These are phyloP conservation scores for Leccinum variicolor DNA, from an alignment of 768 basidiomycete species.

Conservation along the genomic window DNA sequence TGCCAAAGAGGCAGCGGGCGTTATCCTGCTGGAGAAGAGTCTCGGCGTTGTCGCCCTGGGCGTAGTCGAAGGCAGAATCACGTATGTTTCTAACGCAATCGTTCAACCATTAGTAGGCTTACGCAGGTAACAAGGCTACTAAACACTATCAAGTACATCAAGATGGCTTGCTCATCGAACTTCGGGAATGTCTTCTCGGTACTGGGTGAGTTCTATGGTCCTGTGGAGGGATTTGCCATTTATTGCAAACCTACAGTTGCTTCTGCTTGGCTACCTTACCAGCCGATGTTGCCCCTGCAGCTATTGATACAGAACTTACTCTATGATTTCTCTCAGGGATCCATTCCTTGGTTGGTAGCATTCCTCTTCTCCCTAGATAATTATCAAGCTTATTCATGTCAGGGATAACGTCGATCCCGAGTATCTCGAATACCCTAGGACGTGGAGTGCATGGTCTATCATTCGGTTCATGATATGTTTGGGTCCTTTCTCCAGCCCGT, in stretches of 20 bases:
- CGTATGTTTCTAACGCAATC: slow-evolving; percentile 18
- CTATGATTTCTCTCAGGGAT: slow-evolving; percentile 36
- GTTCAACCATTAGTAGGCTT: slow-evolving; percentile 1
- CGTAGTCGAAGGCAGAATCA: slow-evolving; percentile 32
- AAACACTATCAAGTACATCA: slow-evolving; percentile 37
- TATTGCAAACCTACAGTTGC: slow-evolving; percentile 20
- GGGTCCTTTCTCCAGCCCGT: slow-evolving; percentile 36
- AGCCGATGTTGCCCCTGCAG: slow-evolving; percentile 35
- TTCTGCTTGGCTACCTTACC: slow-evolving; percentile 37
- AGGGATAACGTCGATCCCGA: slow-evolving; percentile 39
- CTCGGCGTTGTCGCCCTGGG: slow-evolving; percentile 33
- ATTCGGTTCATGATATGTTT: slow-evolving; percentile 34
- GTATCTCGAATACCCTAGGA: slow-evolving; percentile 30
- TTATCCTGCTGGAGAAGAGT: slow-evolving; percentile 35
- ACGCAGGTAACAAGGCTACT: slow-evolving; percentile 26
- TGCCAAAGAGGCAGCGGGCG: slow-evolving; percentile 37
- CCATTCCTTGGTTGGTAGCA: slow-evolving; percentile 31
- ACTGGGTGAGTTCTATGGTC: slow-evolving; percentile 18
- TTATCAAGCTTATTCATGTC: slow-evolving; percentile 6
- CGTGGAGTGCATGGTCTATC: slow-evolving; percentile 34
- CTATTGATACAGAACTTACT: slow-evolving; percentile 32
- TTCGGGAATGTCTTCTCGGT: slow-evolving; percentile 35
- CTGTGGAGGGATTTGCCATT: neutral
- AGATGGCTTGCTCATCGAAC: slow-evolving; percentile 37
- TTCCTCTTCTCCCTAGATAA: neutral